These are phyloP conservation scores for Trichoderma brevicompactum DNA, from an alignment of 2,329 filamentous ascomycete genomes.

Conservation along the genomic window DNA sequence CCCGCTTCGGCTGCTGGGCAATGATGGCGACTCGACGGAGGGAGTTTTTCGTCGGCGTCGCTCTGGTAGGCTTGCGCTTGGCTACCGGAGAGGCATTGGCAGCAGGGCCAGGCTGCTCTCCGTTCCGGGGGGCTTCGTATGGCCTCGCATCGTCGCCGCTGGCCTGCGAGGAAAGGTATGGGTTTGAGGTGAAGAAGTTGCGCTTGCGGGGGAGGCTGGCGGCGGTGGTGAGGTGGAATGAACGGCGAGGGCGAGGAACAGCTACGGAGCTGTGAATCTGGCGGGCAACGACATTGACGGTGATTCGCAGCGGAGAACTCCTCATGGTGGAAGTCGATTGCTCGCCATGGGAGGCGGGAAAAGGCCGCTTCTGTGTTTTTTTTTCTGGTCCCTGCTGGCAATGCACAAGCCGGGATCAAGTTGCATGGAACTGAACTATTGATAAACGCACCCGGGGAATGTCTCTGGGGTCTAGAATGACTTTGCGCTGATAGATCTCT, in stretches of 20 bases:
- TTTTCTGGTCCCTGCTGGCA: background rate
- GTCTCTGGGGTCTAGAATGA: background rate
- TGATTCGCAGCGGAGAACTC: conserved; percentile 40
- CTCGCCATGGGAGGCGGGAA: conserved; percentile 2
- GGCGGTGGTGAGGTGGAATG: conserved; percentile 54
- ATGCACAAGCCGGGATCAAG: background rate
- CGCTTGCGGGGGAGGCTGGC: conserved; percentile 57
- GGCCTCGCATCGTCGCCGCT: conserved; percentile 31
- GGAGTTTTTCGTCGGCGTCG: conserved; percentile 66
- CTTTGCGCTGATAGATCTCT: conserved; percentile 9
- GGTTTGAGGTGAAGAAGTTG: conserved; percentile 69
- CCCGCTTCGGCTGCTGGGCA: conserved; percentile 65
- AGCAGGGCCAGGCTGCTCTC: conserved; percentile 29
- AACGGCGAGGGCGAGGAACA: conserved; percentile 39
- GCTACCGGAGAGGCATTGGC: conserved; percentile 31
- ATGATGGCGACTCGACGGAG: conserved; percentile 84
- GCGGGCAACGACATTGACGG: conserved; percentile 39
- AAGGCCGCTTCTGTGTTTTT: background rate
- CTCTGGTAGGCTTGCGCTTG: conserved; percentile 54
- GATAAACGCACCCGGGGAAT: too few species aligned
- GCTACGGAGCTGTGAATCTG: conserved; percentile 39
- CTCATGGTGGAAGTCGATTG: conserved; percentile 37
- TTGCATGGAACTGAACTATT: background rate
- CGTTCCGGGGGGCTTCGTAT: conserved; percentile 32
- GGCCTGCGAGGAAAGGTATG: conserved; percentile 51